Percentiles rank a stretch among this genome's conserved stretches.
These are phyloP conservation scores for Dothistroma septosporum DNA, from an alignment of 2,329 filamentous ascomycete species.

Conservation along the genomic window DNA sequence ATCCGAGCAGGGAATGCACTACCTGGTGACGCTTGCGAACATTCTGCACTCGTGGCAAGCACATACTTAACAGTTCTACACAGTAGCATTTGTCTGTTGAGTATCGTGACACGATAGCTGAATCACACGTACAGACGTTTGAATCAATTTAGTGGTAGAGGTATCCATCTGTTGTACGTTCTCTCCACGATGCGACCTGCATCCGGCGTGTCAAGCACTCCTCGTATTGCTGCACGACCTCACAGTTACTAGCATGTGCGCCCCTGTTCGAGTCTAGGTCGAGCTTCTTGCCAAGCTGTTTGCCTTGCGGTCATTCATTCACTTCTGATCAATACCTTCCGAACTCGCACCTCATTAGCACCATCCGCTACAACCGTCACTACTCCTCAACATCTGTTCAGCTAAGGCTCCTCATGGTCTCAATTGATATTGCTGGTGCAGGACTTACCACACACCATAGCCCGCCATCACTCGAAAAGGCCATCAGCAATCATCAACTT, in stretches of 20 bases:
- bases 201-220: not conserved
- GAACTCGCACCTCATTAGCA: not conserved
- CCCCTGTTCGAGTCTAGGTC: not conserved
- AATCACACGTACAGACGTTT: not conserved
- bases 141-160: constrained; percentile 1
- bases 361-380: no score
- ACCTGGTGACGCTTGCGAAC: not conserved
- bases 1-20: not conserved
- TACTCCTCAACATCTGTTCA: no score
- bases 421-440: not conserved
- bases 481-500: not conserved
- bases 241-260: not conserved
- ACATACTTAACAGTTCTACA: not conserved
- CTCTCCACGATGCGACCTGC: not conserved
- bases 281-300: not conserved
- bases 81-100: not conserved
- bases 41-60: not conserved
- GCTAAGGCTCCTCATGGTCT: not conserved
- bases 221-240: not conserved
- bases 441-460: not conserved
- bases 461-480: not conserved
- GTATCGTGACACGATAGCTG: not conserved
- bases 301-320: not conserved
- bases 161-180: not conserved
- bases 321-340: not conserved